A percentile compares a stretch with the other conserved stretches of the same genome.
Evolutionary conservation across 2,329 filamentous ascomycete genomes (phyloP).

Genomic region (Seiridium cupressi): DNA sequence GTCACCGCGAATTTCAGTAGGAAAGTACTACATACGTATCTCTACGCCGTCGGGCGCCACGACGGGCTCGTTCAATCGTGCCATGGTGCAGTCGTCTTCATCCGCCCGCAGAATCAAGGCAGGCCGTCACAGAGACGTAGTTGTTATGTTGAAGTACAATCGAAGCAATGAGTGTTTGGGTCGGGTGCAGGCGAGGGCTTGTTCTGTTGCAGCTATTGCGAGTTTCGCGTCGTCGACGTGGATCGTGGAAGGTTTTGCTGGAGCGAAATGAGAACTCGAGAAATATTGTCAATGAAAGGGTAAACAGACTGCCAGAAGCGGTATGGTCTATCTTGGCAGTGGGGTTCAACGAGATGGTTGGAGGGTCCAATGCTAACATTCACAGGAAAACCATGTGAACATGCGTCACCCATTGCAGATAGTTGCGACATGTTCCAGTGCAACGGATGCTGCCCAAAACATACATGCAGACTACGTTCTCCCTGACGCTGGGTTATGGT

Average conservation of each 20-base stretch:
- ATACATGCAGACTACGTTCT: too few species aligned
- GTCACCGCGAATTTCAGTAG: neutral
- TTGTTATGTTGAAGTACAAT: neutral
- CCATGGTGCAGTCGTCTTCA: conserved; percentile 55
- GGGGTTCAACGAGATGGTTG: neutral
- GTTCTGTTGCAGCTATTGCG: neutral
- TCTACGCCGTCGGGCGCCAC: conserved; percentile 69
- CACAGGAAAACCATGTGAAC: too few species aligned
- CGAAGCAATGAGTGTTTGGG: too few species aligned
- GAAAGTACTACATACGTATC: conserved; percentile 54
- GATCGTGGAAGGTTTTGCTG: conserved; percentile 4
- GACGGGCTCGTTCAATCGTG: conserved; percentile 75
- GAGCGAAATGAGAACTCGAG: neutral
- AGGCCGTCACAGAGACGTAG: too few species aligned
- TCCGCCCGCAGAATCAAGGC: neutral
- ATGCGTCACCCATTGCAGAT: too few species aligned
- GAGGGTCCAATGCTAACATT: too few species aligned
- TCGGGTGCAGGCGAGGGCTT: neutral
- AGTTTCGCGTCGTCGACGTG: neutral
- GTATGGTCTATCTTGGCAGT: conserved; percentile 4
- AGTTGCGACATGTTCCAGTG: too few species aligned
- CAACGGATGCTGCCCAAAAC: too few species aligned
- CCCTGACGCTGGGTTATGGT: too few species aligned
- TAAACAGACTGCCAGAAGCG: conserved; percentile 13
- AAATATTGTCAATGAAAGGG: conserved; percentile 5